Conservation (phyloP, 495 filamentous ascomycete genomes). For the Hamigera avellanea region DNA sequence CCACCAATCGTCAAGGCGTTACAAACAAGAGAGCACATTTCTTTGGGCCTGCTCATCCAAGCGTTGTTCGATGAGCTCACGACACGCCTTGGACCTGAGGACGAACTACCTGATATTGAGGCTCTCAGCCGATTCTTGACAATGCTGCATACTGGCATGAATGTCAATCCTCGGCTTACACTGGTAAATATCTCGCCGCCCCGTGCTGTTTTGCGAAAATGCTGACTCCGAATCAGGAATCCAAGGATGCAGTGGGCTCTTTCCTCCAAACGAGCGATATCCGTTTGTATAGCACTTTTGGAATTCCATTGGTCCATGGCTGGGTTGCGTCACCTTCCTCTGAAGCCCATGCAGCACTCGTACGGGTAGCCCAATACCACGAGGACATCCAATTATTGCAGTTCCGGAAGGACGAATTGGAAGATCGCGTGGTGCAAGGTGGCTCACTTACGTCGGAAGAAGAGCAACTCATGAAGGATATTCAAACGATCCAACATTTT, state of each 20-base stretch:
- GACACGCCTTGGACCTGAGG: constrained; percentile 40
- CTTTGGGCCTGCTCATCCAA: constrained; percentile 70
- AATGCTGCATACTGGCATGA: constrained; percentile 92
- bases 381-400: constrained; percentile 84
- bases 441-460: constrained; percentile 42
- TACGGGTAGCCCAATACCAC: constrained; percentile 63
- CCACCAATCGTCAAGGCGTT: constrained; percentile 69
- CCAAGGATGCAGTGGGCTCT: constrained; percentile 44
- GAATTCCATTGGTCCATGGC: constrained; percentile 82
- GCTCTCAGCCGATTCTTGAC: constrained; percentile 81
- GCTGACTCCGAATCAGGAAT: constrained; percentile 23
- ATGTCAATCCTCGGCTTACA: constrained; percentile 85
- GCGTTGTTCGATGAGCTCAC: constrained; percentile 87
- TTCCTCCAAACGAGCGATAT: constrained; percentile 81
- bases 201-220: constrained; percentile 20
- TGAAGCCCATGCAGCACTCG: constrained; percentile 52
- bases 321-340: constrained; percentile 67
- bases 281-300: constrained; percentile 75
- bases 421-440: constrained; percentile 55
- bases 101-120: constrained; percentile 68
- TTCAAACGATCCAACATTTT: constrained; percentile 71
- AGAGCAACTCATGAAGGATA: constrained; percentile 69
- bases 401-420: constrained; percentile 78
- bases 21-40: constrained; percentile 73
- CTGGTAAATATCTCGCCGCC: constrained; percentile 24